Evolutionary conservation across 2,329 filamentous ascomycete genomes (phyloP).

Genomic region (Pseudogymnoascus sp.): DNA sequence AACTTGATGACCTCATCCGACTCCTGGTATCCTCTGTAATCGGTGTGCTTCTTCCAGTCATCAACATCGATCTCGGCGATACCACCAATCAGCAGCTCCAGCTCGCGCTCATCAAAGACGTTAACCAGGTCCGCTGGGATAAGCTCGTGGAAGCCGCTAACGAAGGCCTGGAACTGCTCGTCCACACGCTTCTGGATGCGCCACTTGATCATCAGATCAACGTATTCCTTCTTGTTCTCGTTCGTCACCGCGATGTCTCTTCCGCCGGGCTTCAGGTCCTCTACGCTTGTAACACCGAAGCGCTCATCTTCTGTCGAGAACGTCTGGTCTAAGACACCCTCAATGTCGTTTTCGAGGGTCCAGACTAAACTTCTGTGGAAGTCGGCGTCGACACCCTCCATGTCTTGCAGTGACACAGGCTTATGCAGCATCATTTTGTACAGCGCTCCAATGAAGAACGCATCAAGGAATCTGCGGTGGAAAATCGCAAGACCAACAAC

Average conservation of each 20-base stretch:
- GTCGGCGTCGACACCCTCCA: constrained; percentile 98
- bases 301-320: constrained; percentile 97
- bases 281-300: constrained; percentile 87
- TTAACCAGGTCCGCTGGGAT: constrained; percentile 96
- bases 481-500: constrained; percentile 97
- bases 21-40: constrained; percentile 97
- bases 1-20: constrained; percentile 94
- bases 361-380: constrained; percentile 94
- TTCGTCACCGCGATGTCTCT: constrained; percentile 94
- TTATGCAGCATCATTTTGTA: constrained; percentile 99
- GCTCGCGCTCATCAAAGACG: constrained; percentile 95
- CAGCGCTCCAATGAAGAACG: constrained; percentile 97
- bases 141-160: constrained; percentile 93
- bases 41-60: constrained; percentile 99
- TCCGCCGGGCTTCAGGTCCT: constrained; percentile 86
- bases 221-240: constrained; percentile 98
- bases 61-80: constrained; percentile 99
- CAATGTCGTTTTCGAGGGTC: constrained; percentile 97
- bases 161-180: constrained; percentile 97
- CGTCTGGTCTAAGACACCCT: constrained; percentile 84
- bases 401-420: constrained; percentile 82
- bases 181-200: constrained; percentile 97
- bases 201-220: constrained; percentile 98
- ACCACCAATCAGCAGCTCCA: constrained; percentile 93
- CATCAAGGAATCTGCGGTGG: constrained; percentile 93